These are phyloP conservation scores for Isatis lusitanica DNA, from an alignment of 441 rosid genomes.

Conservation along the genomic window DNA sequence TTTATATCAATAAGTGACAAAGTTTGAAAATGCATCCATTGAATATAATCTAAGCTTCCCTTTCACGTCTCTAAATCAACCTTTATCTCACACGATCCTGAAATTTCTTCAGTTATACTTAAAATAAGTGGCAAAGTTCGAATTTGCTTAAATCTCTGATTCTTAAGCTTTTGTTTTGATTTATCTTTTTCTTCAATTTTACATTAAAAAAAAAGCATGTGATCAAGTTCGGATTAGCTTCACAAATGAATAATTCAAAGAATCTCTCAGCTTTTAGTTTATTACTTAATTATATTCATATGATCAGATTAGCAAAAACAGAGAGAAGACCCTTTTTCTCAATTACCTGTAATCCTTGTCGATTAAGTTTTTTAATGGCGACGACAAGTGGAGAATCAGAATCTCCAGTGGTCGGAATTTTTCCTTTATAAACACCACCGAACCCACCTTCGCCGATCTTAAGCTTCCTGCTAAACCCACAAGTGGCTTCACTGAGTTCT, in stretches of 20 bases:
- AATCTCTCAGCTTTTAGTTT: not conserved
- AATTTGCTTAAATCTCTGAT: not conserved
- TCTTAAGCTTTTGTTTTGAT: not conserved
- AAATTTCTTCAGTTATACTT: not conserved
- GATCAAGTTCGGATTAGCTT: not conserved
- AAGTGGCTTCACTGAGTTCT: slow-evolving; percentile 73
- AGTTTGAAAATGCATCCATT: not conserved
- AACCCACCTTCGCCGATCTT: slow-evolving; percentile 98
- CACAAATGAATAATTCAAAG: not conserved
- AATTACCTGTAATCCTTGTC: slow-evolving; percentile 52
- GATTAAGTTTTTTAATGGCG: slow-evolving; percentile 62
- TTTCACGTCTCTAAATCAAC: not conserved
- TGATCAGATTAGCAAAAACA: slow-evolving; percentile 3
- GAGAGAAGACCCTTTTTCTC: not conserved
- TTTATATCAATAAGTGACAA: not conserved
- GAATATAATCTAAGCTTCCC: not conserved
- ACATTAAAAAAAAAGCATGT: slow-evolving; percentile 41
- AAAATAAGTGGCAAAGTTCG: not conserved
- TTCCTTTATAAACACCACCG: slow-evolving; percentile 71
- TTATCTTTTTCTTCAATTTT: not conserved
- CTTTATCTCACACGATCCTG: not conserved
- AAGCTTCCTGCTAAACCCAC: slow-evolving; percentile 55
- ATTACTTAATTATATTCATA: not conserved
- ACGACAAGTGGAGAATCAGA: slow-evolving; percentile 42
- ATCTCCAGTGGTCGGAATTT: slow-evolving; percentile 37